A percentile compares a stretch with the other conserved stretches of the same genome.
Conservation (phyloP, 2,329 filamentous ascomycete species). For the Hypoxylon sp. region DNA sequence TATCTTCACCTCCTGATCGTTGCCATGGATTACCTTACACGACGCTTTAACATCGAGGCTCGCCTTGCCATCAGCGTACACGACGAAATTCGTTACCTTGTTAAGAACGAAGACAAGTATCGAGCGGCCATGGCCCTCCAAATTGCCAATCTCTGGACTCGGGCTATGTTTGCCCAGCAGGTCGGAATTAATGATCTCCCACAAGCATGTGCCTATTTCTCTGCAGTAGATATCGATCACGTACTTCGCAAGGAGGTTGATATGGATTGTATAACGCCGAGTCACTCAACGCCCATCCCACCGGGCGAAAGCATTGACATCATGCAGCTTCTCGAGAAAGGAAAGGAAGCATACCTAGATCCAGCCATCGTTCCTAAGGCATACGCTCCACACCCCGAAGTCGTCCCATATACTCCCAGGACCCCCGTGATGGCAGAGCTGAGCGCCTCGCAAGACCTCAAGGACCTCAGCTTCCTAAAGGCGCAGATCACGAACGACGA, state of each 20-base stretch:
- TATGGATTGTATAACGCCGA: conserved; percentile 96
- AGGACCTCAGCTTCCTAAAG: conserved; percentile 72
- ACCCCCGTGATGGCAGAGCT: conserved; percentile 82
- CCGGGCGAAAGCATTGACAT: conserved; percentile 92
- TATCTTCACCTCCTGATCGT: conserved; percentile 95
- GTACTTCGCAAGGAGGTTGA: conserved; percentile 98
- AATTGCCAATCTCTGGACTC: conserved; percentile 93
- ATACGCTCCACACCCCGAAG: conserved; percentile 64
- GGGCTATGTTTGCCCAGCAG: conserved; percentile 97
- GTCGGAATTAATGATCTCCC: conserved; percentile 95
- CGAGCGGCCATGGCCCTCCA: conserved; percentile 91
- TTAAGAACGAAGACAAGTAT: conserved; percentile 86
- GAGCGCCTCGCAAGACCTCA: conserved; percentile 55
- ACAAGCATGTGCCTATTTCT: conserved; percentile 94
- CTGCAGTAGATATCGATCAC: conserved; percentile 91
- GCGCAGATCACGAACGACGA: conserved; percentile 85
- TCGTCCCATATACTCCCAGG: conserved; percentile 74
- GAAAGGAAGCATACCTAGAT: conserved; percentile 73
- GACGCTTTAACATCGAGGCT: conserved; percentile 84
- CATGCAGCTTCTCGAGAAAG: conserved; percentile 75
- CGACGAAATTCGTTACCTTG: conserved; percentile 95
- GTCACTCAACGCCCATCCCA: conserved; percentile 78
- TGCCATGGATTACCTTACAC: conserved; percentile 90
- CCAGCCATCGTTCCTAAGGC: conserved; percentile 64
- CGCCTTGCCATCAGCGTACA: conserved; percentile 94